A percentile compares a stretch with the other conserved stretches of the same genome.
phyloP scores from a whole-genome alignment of 75 land plant genomes.

The Cryptomeria japonica region DNA sequence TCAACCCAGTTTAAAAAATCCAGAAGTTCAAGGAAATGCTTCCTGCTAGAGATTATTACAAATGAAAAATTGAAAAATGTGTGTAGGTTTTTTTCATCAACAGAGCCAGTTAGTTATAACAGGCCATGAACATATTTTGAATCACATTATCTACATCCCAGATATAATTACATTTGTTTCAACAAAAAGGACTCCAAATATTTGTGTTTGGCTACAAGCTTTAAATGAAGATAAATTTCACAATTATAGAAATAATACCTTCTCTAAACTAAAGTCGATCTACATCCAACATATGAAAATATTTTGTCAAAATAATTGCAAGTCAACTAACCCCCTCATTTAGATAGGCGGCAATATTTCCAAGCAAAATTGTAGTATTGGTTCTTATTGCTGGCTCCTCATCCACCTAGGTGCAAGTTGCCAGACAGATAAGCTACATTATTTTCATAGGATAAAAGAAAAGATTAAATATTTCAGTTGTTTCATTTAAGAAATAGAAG shows the following conservation, averaged over 20 bases:
- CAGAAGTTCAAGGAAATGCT: background rate
- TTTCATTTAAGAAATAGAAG: background rate
- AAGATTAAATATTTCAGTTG: background rate
- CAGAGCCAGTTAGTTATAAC: background rate
- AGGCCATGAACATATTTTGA: background rate
- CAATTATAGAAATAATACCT: conserved; percentile 7
- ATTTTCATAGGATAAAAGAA: background rate
- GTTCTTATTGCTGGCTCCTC: conserved; percentile 99
- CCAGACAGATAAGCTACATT: background rate
- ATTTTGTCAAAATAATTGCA: background rate
- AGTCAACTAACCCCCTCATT: conserved; percentile 88
- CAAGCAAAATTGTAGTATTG: conserved; percentile 96
- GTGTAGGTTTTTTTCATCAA: background rate
- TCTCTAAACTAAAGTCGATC: background rate
- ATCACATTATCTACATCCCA: background rate
- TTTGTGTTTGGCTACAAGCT: background rate
- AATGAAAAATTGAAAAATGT: background rate
- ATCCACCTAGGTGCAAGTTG: conserved; percentile 71
- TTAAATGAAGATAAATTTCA: background rate
- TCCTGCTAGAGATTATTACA: background rate
- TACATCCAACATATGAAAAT: background rate
- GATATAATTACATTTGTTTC: background rate
- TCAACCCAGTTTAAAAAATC: background rate
- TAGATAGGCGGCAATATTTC: conserved; percentile 88
- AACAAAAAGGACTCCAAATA: conserved; percentile 2